Conservation (phyloP, 2,329 filamentous ascomycete genomes). For the Fusarium anguioides region DNA sequence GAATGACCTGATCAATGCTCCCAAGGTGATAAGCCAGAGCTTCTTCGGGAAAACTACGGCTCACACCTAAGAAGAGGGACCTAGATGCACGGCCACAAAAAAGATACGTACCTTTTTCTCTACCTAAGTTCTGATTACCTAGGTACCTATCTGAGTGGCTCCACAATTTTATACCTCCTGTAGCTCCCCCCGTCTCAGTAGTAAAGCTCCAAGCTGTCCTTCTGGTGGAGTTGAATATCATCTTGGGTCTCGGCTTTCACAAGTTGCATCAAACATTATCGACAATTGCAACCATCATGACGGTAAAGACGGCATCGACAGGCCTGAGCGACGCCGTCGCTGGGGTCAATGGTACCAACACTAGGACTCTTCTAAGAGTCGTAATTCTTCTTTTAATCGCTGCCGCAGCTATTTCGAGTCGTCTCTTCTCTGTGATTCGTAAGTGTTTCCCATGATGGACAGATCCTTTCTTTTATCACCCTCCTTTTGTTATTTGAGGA, state of each 20-base stretch:
- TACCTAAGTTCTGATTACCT: neutral
- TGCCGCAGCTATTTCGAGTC: conserved; percentile 88
- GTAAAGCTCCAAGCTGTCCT: conserved; percentile 61
- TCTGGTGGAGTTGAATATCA: conserved; percentile 45
- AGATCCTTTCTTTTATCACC: neutral
- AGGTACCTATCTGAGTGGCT: too few relatives aligned
- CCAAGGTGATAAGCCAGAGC: conserved; percentile 15
- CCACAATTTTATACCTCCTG: conserved; percentile 26
- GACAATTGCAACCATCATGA: conserved; percentile 56
- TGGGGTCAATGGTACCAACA: conserved; percentile 83
- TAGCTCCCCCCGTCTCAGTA: conserved; percentile 24
- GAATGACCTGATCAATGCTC: conserved; percentile 32
- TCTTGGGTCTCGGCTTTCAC: conserved; percentile 44
- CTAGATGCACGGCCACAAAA: conserved; percentile 3
- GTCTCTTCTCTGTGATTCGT: conserved; percentile 98
- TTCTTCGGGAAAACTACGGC: conserved; percentile 42
- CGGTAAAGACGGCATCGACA: conserved; percentile 54
- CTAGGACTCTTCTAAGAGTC: conserved; percentile 85
- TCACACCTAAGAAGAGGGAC: neutral
- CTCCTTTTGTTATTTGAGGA: neutral
- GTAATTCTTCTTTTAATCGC: conserved; percentile 93
- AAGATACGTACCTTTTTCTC: conserved; percentile 40
- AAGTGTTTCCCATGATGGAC: conserved; percentile 56
- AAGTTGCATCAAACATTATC: conserved; percentile 51
- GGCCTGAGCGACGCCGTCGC: conserved; percentile 67